A percentile compares a stretch with the other conserved stretches of the same genome.
Evolutionary conservation across 129 eudicot genomes (phyloP).

Genomic region (Pulicaria dysenterica): DNA sequence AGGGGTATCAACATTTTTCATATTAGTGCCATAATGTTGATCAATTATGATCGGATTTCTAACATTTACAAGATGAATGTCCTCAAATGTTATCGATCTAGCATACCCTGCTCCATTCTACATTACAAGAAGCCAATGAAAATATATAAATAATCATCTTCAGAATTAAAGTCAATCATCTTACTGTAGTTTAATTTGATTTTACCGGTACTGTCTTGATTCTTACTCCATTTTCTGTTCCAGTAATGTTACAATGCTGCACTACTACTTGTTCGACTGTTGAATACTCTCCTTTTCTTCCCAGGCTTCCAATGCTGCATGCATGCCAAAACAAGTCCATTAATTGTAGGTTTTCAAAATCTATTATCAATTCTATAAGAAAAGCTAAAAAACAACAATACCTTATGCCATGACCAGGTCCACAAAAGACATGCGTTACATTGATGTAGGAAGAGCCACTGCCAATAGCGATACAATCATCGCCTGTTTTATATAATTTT

Average conservation of each 20-base stretch:
- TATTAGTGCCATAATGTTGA: conserved; percentile 32
- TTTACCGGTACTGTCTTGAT: conserved; percentile 57
- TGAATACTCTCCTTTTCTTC: conserved; percentile 15
- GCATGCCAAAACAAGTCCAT: conserved; percentile 2
- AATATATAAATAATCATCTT: neutral
- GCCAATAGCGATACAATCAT: conserved; percentile 35
- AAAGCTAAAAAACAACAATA: no score
- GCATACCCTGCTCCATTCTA: conserved; percentile 43
- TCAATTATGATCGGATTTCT: conserved; percentile 46
- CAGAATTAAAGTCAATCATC: neutral
- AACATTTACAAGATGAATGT: conserved; percentile 27
- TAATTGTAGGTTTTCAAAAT: neutral
- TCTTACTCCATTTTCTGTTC: conserved; percentile 45
- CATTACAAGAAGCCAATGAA: neutral
- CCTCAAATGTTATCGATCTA: conserved; percentile 20
- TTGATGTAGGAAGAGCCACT: conserved; percentile 31
- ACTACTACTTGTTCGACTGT: conserved; percentile 40
- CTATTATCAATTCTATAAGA: no score
- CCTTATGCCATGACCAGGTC: conserved; percentile 44
- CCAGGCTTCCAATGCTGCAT: conserved; percentile 53
- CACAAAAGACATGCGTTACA: conserved; percentile 22
- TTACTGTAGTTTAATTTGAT: neutral
- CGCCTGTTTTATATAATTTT: conserved; percentile 15
- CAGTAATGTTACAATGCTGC: conserved; percentile 35
- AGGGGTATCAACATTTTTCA: neutral